phyloP scores from a whole-genome alignment of 2,329 filamentous ascomycete species.

The Arachnopeziza araneosa region DNA sequence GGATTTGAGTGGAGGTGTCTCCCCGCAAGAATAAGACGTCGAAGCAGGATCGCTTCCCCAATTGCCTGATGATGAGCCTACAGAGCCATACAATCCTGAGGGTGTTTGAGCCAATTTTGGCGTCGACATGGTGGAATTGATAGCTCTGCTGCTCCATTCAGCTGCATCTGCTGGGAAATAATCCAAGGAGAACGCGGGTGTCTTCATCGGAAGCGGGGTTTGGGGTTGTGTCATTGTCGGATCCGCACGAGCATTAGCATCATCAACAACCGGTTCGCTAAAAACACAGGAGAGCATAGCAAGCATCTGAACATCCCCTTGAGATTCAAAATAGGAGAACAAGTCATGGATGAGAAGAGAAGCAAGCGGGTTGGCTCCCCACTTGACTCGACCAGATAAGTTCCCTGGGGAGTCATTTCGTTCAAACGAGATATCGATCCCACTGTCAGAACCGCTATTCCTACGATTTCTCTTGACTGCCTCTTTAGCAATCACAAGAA shows the following conservation, averaged over 20 bases:
- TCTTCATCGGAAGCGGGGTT: slow-evolving; percentile 59
- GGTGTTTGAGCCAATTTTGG: slow-evolving; percentile 53
- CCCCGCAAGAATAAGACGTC: slow-evolving; percentile 55
- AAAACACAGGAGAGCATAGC: slow-evolving; percentile 68
- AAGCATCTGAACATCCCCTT: slow-evolving; percentile 63
- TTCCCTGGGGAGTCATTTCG: slow-evolving; percentile 1
- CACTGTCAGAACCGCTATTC: slow-evolving; percentile 42
- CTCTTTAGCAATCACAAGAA: slow-evolving; percentile 62
- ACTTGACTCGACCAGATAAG: slow-evolving; percentile 53
- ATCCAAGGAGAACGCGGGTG: slow-evolving; percentile 60
- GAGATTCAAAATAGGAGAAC: slow-evolving; percentile 58
- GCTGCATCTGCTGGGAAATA: slow-evolving; percentile 57
- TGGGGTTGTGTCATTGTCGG: slow-evolving; percentile 52
- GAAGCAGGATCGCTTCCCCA: slow-evolving; percentile 50
- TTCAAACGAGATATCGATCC: slow-evolving; percentile 42
- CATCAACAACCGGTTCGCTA: slow-evolving; percentile 50
- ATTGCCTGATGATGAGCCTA: slow-evolving; percentile 49
- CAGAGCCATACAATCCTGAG: slow-evolving; percentile 47
- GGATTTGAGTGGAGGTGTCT: slow-evolving; percentile 50
- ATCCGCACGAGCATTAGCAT: slow-evolving; percentile 52
- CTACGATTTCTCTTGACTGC: slow-evolving; percentile 38
- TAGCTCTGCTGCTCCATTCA: slow-evolving; percentile 46
- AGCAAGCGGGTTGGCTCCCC: slow-evolving; percentile 61
- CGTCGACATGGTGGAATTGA: slow-evolving; percentile 49
- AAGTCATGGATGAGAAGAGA: slow-evolving; percentile 55